These are phyloP conservation scores for Leccinum rimulosum DNA, from an alignment of 768 basidiomycete species.

Conservation along the genomic window DNA sequence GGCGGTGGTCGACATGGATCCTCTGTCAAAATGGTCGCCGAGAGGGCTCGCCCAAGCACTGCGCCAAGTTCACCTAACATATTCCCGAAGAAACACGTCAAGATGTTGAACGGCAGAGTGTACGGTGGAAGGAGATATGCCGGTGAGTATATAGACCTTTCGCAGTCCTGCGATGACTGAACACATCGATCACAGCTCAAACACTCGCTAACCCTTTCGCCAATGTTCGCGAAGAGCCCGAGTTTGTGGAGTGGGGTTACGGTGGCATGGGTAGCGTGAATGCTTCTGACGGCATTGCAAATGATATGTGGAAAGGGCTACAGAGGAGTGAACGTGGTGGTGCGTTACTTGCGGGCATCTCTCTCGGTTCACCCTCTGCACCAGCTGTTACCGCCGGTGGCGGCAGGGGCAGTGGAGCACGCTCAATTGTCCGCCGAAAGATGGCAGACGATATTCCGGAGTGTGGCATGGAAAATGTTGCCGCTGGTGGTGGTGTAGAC, in stretches of 20 bases:
- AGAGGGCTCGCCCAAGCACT: conserved; percentile 6
- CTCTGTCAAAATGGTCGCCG: conserved; percentile 5
- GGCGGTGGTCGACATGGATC: conserved; percentile 31
- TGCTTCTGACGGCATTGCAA: conserved; percentile 26
- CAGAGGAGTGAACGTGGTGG: conserved; percentile 28
- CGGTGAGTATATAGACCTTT: conserved; percentile 11
- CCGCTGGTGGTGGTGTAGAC: conserved; percentile 34
- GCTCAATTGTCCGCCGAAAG: conserved; percentile 13
- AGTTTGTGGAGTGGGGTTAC: conserved; percentile 92
- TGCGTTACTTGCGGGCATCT: conserved; percentile 20
- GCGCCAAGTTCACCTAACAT: conserved; percentile 4
- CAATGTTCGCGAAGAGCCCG: conserved; percentile 61
- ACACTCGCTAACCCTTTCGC: conserved; percentile 58
- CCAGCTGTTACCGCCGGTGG: conserved; percentile 19
- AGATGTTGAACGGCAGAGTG: conserved; percentile 83
- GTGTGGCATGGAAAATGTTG: conserved; percentile 30
- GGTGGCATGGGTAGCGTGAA: conserved; percentile 73
- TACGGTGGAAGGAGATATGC: conserved; percentile 54
- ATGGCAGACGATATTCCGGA: conserved; percentile 18
- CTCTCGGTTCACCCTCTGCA: background rate
- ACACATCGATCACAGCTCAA: conserved; percentile 17
- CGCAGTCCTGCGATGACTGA: background rate
- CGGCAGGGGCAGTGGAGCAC: conserved; percentile 12
- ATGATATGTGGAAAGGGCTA: conserved; percentile 28
- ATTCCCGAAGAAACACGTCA: conserved; percentile 37